These are phyloP conservation scores for Brassica incana DNA, from an alignment of 345 rosid genomes.

Conservation along the genomic window DNA sequence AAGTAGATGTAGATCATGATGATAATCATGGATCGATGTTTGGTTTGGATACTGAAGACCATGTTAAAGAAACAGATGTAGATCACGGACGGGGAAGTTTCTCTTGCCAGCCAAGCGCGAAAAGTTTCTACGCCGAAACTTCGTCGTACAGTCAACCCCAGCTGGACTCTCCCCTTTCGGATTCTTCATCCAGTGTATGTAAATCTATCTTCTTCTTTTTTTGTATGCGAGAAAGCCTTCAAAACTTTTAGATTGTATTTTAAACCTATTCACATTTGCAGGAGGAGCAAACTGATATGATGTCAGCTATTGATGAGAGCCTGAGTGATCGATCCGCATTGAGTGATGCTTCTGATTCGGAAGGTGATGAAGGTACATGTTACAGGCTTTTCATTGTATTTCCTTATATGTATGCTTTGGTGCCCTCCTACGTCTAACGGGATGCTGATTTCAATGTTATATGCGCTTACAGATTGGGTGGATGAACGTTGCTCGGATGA, in stretches of 20 bases:
- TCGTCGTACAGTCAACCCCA: constrained; percentile 48
- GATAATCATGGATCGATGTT: constrained; percentile 37
- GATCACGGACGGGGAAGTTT: constrained; percentile 35
- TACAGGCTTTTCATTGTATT: constrained; percentile 14
- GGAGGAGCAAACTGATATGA: constrained; percentile 51
- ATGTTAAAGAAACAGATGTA: constrained; percentile 31
- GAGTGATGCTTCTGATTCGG: constrained; percentile 55
- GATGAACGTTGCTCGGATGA: constrained; percentile 39
- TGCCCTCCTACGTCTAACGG: constrained; percentile 35
- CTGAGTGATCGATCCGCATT: constrained; percentile 51
- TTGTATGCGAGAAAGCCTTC: constrained; percentile 20
- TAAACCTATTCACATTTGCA: constrained; percentile 37
- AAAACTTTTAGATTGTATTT: constrained; percentile 14
- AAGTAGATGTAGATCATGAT: constrained; percentile 31
- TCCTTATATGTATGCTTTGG: constrained; percentile 16
- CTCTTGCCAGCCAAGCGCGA: constrained; percentile 36
- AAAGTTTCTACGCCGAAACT: constrained; percentile 41
- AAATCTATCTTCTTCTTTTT: constrained; percentile 8
- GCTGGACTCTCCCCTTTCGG: constrained; percentile 38
- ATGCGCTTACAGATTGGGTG: constrained; percentile 34
- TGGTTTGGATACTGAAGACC: constrained; percentile 1
- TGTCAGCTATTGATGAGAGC: constrained; percentile 54
- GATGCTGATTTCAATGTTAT: constrained; percentile 16
- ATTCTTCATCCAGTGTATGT: constrained; percentile 61
- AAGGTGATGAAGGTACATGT: constrained; percentile 44